Evolutionary conservation across 2,329 filamentous ascomycete genomes (phyloP), one percentile per base, ranked within the genome.

Genomic region (Dryadomyces sulphureus): DNA sequence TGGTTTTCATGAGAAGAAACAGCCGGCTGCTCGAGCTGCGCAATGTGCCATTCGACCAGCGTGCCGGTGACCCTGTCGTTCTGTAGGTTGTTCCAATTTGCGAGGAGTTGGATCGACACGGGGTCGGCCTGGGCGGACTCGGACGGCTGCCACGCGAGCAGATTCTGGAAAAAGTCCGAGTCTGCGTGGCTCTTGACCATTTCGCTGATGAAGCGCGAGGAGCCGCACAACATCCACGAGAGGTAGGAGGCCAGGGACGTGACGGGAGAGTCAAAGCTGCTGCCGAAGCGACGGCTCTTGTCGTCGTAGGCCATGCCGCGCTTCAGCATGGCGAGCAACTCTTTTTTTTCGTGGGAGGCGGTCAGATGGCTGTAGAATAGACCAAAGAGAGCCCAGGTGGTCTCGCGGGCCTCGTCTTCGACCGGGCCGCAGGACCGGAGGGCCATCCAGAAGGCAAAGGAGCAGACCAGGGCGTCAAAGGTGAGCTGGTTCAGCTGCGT

Each of bases 381-480:
- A 4, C 52, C 48, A 11, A 62, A 46, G 24, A 61, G 59, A 2
- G 48, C 41, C 48, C 54, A 55, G 3, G 54, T 53, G 41, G 57
- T 19, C 5, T 43, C 41, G 8, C 54, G 56, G 5, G 58, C 56
- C 14, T 58, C 54, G 2, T 54, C 44, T 45, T 58, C 58, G 30
- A 53, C 48, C 7, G 47, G 25, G 6, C 48, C 57, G 7, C 51
- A 50, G 24, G 52, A 51, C 25, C 54, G 45, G 25, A 56, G 56
- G 11, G 57, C 54, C 32, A 58, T 43, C 59, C 59, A 63, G 2
- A 56, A 52, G 16, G 54, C 52, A 12, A 53, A 55, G 43, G 55
- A 54, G 50, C 57, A 59, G 34, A 50, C 53, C 50, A 63, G 59
- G 2, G 60, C 60, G 44, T 60, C 55, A 32, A 57, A 57, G 1